Conservation (phyloP, 2,329 filamentous ascomycete species). For the Fusarium falciforme region DNA sequence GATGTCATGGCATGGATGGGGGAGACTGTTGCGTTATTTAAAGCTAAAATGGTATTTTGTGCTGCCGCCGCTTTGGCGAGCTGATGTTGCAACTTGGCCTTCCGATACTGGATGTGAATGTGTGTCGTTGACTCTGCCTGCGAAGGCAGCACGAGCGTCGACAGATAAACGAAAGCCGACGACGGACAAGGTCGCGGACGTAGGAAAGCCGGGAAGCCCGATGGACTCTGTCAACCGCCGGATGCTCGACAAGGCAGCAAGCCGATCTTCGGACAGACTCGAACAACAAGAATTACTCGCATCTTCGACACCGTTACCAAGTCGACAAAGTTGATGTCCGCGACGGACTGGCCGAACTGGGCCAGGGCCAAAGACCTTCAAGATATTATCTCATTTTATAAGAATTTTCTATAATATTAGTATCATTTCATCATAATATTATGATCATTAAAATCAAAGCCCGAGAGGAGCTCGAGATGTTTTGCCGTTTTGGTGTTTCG, state of each 20-base stretch:
- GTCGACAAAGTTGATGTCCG: no score
- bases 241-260: no score
- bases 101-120: neutral
- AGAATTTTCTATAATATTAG: neutral
- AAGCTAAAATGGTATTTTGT: conserved; percentile 21
- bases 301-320: no score
- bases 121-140: neutral
- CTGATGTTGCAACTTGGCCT: conserved; percentile 12
- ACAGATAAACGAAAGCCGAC: no score
- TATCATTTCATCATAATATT: neutral
- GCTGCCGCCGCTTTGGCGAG: conserved; percentile 19
- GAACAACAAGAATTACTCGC: no score
- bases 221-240: no score
- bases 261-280: no score
- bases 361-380: neutral
- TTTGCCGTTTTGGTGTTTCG: no score
- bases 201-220: neutral
- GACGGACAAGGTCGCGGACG: neutral
- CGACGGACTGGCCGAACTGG: no score
- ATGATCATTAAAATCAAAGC: neutral
- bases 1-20: neutral
- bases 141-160: neutral
- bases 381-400: neutral
- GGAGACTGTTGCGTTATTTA: conserved; percentile 2
- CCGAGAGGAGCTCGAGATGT: neutral